These are phyloP conservation scores for Macrophomina tecta DNA, from an alignment of 2,329 filamentous ascomycete genomes.

Conservation along the genomic window DNA sequence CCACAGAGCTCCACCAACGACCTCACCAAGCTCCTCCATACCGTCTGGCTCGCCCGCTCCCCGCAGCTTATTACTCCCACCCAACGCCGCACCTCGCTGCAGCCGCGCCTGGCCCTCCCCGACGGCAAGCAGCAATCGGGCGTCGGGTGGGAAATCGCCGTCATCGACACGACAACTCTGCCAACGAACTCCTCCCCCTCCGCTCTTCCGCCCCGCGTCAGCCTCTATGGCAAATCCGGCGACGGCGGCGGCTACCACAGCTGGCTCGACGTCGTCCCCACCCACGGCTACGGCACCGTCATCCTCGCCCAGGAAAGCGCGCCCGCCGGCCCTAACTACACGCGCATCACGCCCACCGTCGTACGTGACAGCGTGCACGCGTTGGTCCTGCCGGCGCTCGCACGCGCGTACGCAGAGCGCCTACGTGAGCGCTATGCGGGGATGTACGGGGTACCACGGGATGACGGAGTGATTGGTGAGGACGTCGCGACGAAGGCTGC, in stretches of 20 bases:
- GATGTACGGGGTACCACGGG: slow-evolving; percentile 32
- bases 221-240: slow-evolving; percentile 41
- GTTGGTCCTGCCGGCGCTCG: slow-evolving; percentile 38
- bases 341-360: slow-evolving; percentile 32
- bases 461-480: slow-evolving; percentile 34
- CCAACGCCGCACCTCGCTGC: slow-evolving; percentile 36
- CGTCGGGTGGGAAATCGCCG: slow-evolving; percentile 39
- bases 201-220: background rate
- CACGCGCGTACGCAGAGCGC: slow-evolving; percentile 32
- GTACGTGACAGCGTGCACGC: slow-evolving; percentile 35
- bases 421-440: slow-evolving; percentile 35
- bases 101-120: slow-evolving; percentile 34
- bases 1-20: slow-evolving; percentile 38
- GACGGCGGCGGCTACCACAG: slow-evolving; percentile 41
- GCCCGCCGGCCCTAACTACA: slow-evolving; percentile 28
- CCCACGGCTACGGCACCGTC: slow-evolving; percentile 40
- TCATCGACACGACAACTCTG: slow-evolving; percentile 28
- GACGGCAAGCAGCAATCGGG: slow-evolving; percentile 40
- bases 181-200: slow-evolving; percentile 33
- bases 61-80: slow-evolving; percentile 36
- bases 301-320: slow-evolving; percentile 30
- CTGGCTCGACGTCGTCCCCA: slow-evolving; percentile 41
- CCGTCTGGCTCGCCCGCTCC: slow-evolving; percentile 35
- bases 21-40: slow-evolving; percentile 36
- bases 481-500: slow-evolving; percentile 25